phyloP scores from a whole-genome alignment of 768 basidiomycete species.

The Leccinum sublutescens region DNA sequence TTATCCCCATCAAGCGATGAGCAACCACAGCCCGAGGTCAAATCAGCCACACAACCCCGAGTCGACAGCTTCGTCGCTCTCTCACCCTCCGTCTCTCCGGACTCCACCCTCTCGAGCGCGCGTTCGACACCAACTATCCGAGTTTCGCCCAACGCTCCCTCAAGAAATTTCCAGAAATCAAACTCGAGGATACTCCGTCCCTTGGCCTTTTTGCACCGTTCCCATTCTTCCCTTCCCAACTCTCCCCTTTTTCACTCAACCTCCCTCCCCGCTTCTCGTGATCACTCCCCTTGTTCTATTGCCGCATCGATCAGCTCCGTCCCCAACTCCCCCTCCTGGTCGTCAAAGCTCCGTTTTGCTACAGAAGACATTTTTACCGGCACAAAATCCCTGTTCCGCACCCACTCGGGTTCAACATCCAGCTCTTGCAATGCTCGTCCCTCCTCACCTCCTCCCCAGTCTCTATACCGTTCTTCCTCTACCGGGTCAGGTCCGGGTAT shows the following conservation, averaged over 20 bases:
- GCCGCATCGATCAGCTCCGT: slow-evolving; percentile 11
- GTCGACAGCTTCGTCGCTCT: slow-evolving; percentile 6
- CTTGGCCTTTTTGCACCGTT: slow-evolving; percentile 20
- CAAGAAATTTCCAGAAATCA: slow-evolving; percentile 7
- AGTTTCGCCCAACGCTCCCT: not conserved
- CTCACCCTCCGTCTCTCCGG: slow-evolving; percentile 21
- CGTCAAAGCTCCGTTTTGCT: slow-evolving; percentile 19
- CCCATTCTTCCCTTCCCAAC: slow-evolving; percentile 13
- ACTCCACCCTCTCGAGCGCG: slow-evolving; percentile 19
- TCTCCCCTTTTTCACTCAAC: slow-evolving; percentile 8
- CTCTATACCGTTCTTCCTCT: slow-evolving; percentile 21
- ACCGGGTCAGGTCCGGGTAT: slow-evolving; percentile 13
- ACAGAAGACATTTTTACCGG: slow-evolving; percentile 33
- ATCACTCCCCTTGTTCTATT: slow-evolving; percentile 16
- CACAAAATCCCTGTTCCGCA: slow-evolving; percentile 31
- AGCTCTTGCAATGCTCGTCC: slow-evolving; percentile 1
- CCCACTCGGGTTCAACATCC: slow-evolving; percentile 18
- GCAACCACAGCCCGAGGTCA: slow-evolving; percentile 29
- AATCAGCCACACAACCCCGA: not conserved
- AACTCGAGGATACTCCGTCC: slow-evolving; percentile 19
- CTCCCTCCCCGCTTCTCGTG: slow-evolving; percentile 14
- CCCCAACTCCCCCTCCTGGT: slow-evolving; percentile 14
- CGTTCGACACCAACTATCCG: slow-evolving; percentile 25
- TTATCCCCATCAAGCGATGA: slow-evolving; percentile 22
- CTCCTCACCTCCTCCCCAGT: slow-evolving; percentile 16